Evolutionary conservation across 2,329 filamentous ascomycete genomes (phyloP).

Genomic region (Penicillium sclerotigenum): DNA sequence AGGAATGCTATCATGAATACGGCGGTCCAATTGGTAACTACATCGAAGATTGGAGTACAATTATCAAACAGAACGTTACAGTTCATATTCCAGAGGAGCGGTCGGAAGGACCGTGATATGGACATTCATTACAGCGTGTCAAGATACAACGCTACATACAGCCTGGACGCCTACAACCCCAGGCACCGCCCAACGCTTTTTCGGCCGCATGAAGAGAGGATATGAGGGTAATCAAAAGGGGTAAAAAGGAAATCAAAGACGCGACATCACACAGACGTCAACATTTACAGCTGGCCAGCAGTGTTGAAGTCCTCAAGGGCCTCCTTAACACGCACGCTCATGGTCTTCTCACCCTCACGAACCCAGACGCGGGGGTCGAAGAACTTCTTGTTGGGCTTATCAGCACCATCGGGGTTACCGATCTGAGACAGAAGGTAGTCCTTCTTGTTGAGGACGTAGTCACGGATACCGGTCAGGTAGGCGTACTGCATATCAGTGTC

Average conservation of each 20-base stretch:
- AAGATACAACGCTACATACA: constrained; percentile 28
- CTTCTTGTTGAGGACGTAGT: constrained; percentile 92
- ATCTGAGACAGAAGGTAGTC: constrained; percentile 85
- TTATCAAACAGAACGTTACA: constrained; percentile 1
- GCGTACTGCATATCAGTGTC: constrained; percentile 98
- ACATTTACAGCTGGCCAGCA: constrained; percentile 67
- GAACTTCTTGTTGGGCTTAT: constrained; percentile 99
- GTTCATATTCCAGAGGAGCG: constrained; percentile 12
- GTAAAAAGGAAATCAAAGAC: constrained; percentile 7
- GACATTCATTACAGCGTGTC: constrained; percentile 27
- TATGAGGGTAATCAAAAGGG: constrained; percentile 11
- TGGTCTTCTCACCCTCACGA: constrained; percentile 90
- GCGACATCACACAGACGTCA: neutral
- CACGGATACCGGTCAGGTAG: constrained; percentile 87
- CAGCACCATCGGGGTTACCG: constrained; percentile 90
- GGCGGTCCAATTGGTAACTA: neutral
- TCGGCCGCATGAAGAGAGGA: constrained; percentile 15
- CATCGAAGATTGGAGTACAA: neutral
- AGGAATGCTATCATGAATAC: no score
- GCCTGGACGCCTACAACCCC: constrained; percentile 23
- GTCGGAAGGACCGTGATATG: constrained; percentile 10
- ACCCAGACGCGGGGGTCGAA: constrained; percentile 93
- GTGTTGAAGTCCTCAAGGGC: constrained; percentile 92
- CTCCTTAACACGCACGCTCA: constrained; percentile 74
- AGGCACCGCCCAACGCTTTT: constrained; percentile 18